These are phyloP conservation scores for Endocarpon pusillum DNA, from an alignment of 495 filamentous ascomycete species.

Conservation along the genomic window DNA sequence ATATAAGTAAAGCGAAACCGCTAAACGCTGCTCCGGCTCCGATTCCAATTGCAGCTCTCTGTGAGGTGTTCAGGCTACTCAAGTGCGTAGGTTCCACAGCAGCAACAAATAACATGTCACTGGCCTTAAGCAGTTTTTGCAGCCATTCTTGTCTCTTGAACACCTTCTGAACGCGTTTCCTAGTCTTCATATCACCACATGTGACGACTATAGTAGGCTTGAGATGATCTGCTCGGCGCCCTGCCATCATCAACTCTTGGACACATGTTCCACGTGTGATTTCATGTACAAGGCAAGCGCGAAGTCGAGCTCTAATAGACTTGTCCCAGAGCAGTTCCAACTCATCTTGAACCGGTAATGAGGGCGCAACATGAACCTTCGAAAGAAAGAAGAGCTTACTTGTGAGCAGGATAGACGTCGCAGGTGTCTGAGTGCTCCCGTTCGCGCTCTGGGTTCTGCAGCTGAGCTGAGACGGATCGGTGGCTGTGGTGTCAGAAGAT, in stretches of 20 bases:
- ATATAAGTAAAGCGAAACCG: no score
- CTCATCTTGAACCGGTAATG: background rate
- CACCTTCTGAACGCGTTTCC: background rate
- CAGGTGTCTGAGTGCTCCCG: no score
- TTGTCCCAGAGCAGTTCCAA: background rate
- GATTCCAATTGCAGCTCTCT: no score
- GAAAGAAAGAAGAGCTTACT: background rate
- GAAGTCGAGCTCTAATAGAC: background rate
- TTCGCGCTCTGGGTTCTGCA: no score
- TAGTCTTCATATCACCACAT: slow-evolving; percentile 1
- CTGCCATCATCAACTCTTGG: slow-evolving; percentile 1
- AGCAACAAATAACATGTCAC: background rate
- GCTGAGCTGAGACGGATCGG: no score
- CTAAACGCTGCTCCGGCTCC: no score
- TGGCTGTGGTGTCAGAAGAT: no score
- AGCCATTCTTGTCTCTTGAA: slow-evolving; percentile 1
- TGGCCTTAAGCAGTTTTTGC: background rate
- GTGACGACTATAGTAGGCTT: background rate
- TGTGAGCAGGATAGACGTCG: background rate
- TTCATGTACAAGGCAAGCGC: background rate
- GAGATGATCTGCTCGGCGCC: background rate
- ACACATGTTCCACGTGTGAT: background rate
- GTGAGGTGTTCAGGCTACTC: no score
- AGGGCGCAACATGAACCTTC: background rate
- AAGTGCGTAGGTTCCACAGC: background rate